phyloP scores from a whole-genome alignment of 73 alveolate species.

The Tetrahymena borealis region DNA sequence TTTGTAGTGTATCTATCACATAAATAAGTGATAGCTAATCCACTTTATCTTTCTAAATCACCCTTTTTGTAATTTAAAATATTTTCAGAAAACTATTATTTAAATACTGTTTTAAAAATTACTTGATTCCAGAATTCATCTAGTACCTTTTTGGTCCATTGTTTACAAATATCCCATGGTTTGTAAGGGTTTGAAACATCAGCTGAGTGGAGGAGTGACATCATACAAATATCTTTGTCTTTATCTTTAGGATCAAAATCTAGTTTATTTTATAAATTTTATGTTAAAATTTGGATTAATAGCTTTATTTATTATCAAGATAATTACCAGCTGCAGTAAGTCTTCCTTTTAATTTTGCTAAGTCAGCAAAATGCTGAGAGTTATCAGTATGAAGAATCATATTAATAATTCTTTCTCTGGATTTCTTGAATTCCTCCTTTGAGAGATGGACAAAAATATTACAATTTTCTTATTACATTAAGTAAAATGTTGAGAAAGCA shows the following conservation, averaged over 20 bases:
- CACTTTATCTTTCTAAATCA: constrained; percentile 80
- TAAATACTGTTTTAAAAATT: background rate
- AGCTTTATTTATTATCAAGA: too few relatives aligned
- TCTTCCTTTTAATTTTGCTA: constrained; percentile 45
- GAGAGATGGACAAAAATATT: constrained; percentile 26
- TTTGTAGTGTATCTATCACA: constrained; percentile 93
- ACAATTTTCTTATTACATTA: constrained; percentile 15
- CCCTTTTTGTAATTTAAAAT: constrained; percentile 51
- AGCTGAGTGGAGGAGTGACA: constrained; percentile 61
- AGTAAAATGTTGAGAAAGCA: constrained; percentile 46
- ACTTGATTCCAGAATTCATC: constrained; percentile 63
- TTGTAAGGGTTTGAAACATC: constrained; percentile 83
- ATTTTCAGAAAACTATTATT: constrained; percentile 18
- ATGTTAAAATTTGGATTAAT: too few relatives aligned
- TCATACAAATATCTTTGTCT: constrained; percentile 61
- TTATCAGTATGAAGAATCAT: constrained; percentile 80
- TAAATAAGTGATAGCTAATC: constrained; percentile 71
- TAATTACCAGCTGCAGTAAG: constrained; percentile 36
- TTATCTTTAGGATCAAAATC: constrained; percentile 58
- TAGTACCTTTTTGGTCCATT: constrained; percentile 72
- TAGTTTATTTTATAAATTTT: background rate
- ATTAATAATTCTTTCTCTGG: constrained; percentile 59
- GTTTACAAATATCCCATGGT: constrained; percentile 48
- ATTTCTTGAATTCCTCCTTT: constrained; percentile 43
- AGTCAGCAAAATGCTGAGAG: constrained; percentile 72